Conservation (phyloP, 1,139 yeast species). For the Yueomyces sp. region DNA sequence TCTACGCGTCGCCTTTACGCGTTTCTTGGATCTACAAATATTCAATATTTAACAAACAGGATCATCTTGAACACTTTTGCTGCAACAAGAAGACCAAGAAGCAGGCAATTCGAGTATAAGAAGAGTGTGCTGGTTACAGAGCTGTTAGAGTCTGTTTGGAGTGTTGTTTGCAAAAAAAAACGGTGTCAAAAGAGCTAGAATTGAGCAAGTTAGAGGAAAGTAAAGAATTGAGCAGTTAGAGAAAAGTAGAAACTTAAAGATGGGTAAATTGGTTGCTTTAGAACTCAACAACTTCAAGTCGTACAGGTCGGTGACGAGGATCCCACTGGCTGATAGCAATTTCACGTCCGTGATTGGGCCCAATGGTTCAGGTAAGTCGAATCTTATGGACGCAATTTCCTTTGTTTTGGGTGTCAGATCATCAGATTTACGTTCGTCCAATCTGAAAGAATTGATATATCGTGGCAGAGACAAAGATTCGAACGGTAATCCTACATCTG, state of each 20-base stretch:
- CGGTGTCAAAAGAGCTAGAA: too few relatives aligned
- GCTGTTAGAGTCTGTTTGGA: too few relatives aligned
- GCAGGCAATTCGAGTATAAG: too few relatives aligned
- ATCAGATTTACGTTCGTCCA: constrained; percentile 61
- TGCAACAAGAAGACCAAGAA: too few relatives aligned
- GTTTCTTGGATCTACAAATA: too few relatives aligned
- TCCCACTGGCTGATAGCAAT: constrained; percentile 72
- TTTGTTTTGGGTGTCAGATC: constrained; percentile 85
- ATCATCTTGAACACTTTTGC: too few relatives aligned
- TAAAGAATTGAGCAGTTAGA: too few relatives aligned
- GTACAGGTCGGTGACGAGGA: constrained; percentile 59
- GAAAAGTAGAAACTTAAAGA: constrained; percentile 13
- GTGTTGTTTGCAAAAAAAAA: too few relatives aligned
- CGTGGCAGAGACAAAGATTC: constrained; percentile 35
- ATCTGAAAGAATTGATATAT: constrained; percentile 65
- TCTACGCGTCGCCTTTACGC: too few relatives aligned
- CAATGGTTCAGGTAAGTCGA: constrained; percentile 95
- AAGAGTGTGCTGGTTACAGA: too few relatives aligned
- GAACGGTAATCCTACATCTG: constrained; percentile 27
- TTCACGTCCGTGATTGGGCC: constrained; percentile 95
- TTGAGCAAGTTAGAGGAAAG: too few relatives aligned
- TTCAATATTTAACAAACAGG: too few relatives aligned
- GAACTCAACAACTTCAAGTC: constrained; percentile 84
- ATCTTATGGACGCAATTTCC: constrained; percentile 96
- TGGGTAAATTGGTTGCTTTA: constrained; percentile 70